Evolutionary conservation across 768 basidiomycete genomes (phyloP), one percentile per base, ranked within the genome.

Genomic region (Pleurotus pulmonarius): DNA sequence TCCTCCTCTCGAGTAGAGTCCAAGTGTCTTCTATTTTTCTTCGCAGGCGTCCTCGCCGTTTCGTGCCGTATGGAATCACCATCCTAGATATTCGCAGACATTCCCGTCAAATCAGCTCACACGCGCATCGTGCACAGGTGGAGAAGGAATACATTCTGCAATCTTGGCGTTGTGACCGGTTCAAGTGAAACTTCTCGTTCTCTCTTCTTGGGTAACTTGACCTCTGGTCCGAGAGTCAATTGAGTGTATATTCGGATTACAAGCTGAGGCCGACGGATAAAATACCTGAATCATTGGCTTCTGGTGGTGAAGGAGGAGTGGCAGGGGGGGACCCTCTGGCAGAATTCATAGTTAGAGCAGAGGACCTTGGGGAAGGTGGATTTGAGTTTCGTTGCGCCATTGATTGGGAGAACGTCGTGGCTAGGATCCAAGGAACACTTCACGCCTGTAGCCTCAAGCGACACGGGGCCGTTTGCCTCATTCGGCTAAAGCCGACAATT

Each of bases 141-240:
- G 38, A 59, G 38, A 39, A 26, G 22, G 37, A 13, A 40, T 41
- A 53, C 51, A 53, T 60, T 79, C 78, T 58, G 63, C 41, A 40
- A 56, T 62, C 73, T 76, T 43, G 83, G 79, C 2, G 80, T 76
- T 44, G 77, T 75, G 57, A 67, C 73, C 57, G 89, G 88, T 68
- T 92, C 90, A 34, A 87, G 70, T 24, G 90, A 92, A 20, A 86
- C 82, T 69, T 91, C 89, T 37, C 90, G 76, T 69, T 90, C 88
- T 60, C 90, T 79, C 70, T 92, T 92, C 68, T 80, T 80, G 20
- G 87, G 83, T 46, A 75, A 67, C 59, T 75, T 83, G 61, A 76
- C 68, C 51, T 79, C 80, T 78, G 60, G 18, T 41, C 39, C 49
- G 39, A 24, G 2, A 55, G 24, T n/a, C 16, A 24, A 37, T 29